Evolutionary conservation across 352 stramenopile species (phyloP), one percentile per base, ranked within the genome.

Genomic region (Phytophthora parvispora): DNA sequence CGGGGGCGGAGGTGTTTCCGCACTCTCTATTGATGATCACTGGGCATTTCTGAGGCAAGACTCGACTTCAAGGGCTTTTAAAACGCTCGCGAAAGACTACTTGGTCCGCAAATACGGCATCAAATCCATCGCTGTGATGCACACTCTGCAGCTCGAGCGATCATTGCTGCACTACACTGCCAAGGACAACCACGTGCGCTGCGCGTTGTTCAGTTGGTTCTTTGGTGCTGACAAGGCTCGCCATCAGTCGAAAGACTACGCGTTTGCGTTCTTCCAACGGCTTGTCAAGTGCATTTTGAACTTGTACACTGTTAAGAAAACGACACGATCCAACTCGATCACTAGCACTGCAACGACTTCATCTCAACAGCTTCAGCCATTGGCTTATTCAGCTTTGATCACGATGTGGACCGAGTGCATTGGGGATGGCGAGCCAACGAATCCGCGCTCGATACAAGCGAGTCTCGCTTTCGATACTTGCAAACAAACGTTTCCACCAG

Each of bases 91-190:
- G 0, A 89, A 89, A 38, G 83, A 93, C 57, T 86, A 81, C 31
- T 72, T 93, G 15, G 67, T 74, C 10, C 82, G 85, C 16, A 91
- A 91, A 61, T 93, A 93, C 49, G 85, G 85, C 24, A 91, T 93
- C 54, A 90, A 90, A 55, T 90, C 85, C 12, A 91, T 93, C 34
- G 85, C 85, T 1, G 61, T 86, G 28, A 89, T 91, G 80, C 76
- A 93, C 62, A 78, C 81, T 16, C 51, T 90, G 38, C 85, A 93
- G 62, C 80, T 93, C 10, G 83, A 93, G 56, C 81, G 82, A 6
- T 93, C 85, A 13, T 73, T 93, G n/a, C 50, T 89, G 4, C 73
- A 89, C 49, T 91, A 87, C 63, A 64, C 54, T 24, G 64, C 67
- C 3, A 81, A 72, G 6, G 72, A 84, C n/a, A 75, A 78, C 7